A percentile compares a stretch with the other conserved stretches of the same genome.
These are phyloP conservation scores for Arthroderma uncinatum DNA, from an alignment of 2,329 filamentous ascomycete genomes.

Conservation along the genomic window DNA sequence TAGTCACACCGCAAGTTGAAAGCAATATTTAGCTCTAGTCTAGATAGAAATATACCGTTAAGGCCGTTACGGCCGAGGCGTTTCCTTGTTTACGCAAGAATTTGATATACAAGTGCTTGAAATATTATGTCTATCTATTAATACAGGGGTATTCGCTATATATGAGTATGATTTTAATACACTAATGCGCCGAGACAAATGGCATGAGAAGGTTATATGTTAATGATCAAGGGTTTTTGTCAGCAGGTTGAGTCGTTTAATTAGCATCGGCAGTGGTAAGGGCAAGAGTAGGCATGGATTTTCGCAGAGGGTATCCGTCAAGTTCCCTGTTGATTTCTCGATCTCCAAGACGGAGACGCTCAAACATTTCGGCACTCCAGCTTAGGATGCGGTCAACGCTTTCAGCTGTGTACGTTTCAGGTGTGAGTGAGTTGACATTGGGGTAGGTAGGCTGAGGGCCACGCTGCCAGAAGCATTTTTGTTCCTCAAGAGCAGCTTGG, in stretches of 20 bases:
- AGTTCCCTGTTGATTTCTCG: constrained; percentile 27
- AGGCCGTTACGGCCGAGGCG: too few species aligned
- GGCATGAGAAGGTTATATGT: neutral
- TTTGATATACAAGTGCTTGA: neutral
- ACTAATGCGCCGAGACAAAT: neutral
- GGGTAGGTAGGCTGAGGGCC: neutral
- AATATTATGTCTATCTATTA: neutral
- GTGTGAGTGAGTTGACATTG: neutral
- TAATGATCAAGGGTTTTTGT: neutral
- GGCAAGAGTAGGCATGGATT: neutral
- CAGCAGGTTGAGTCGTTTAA: neutral
- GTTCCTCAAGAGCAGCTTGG: constrained; percentile 25
- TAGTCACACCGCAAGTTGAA: too few species aligned
- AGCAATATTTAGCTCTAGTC: neutral
- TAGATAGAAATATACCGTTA: neutral
- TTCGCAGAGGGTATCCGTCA: constrained; percentile 19
- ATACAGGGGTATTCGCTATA: neutral
- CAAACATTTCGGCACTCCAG: constrained; percentile 27
- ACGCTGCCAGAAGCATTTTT: neutral
- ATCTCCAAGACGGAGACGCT: constrained; percentile 18
- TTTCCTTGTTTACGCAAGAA: neutral
- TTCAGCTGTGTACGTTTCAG: constrained; percentile 9
- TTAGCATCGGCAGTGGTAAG: neutral
- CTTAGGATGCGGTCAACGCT: constrained; percentile 20
- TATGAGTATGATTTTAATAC: neutral